These are phyloP conservation scores for Spathaspora sp. DNA, from an alignment of 805 yeast genomes.

Conservation along the genomic window DNA sequence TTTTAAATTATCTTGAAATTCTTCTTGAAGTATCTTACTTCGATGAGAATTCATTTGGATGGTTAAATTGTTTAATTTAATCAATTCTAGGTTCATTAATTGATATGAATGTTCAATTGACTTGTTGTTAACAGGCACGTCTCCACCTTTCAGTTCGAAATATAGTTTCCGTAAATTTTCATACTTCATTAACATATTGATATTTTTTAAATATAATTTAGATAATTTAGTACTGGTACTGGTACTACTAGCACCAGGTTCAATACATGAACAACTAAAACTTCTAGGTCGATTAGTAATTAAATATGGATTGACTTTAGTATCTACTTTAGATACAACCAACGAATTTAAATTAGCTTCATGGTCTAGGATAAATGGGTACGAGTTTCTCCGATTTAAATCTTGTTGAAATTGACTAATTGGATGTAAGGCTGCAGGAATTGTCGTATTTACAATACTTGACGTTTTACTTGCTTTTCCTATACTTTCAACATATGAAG, in stretches of 20 bases:
- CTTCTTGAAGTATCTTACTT: conserved; percentile 23
- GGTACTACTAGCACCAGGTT: conserved; percentile 10
- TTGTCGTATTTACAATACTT: background rate
- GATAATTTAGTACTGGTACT: conserved; percentile 16
- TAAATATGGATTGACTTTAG: background rate
- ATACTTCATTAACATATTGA: conserved; percentile 16
- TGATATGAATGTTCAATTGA: conserved; percentile 18
- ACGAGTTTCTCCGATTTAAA: conserved; percentile 30
- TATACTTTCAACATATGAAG: conserved; percentile 1
- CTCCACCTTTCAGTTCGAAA: conserved; percentile 4
- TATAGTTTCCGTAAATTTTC: conserved; percentile 14
- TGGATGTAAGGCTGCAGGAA: conserved; percentile 4
- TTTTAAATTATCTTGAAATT: conserved; percentile 24
- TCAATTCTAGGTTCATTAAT: conserved; percentile 27
- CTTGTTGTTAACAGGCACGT: conserved; percentile 8
- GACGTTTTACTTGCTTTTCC: background rate
- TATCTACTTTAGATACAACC: conserved; percentile 7
- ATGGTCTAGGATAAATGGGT: conserved; percentile 16
- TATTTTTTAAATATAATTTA: conserved; percentile 13
- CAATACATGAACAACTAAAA: conserved; percentile 23
- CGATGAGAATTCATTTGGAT: conserved; percentile 22
- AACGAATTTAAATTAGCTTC: conserved; percentile 14
- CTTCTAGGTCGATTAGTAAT: conserved; percentile 10
- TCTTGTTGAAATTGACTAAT: conserved; percentile 6
- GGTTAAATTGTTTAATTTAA: conserved; percentile 23